A percentile compares a stretch with the other conserved stretches of the same genome.
These are phyloP conservation scores for Solanum raphanifolium DNA, from an alignment of 257 asterid species.

Conservation along the genomic window DNA sequence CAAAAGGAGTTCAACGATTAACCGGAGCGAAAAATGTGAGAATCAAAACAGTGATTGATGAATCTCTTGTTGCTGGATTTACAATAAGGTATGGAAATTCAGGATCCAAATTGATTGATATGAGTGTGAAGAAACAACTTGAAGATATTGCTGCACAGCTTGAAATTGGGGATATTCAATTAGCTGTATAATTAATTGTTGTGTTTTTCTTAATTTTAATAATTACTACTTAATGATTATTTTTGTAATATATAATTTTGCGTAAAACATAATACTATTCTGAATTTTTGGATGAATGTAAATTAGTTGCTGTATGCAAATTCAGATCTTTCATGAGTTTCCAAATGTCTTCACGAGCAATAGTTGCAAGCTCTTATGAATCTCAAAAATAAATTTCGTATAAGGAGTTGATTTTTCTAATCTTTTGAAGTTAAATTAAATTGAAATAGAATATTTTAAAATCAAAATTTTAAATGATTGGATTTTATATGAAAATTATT, in stretches of 20 bases:
- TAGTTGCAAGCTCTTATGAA: neutral
- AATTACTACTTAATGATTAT: neutral
- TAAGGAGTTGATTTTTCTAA: neutral
- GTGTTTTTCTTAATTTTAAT: neutral
- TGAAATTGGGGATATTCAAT: conserved; percentile 64
- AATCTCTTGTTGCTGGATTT: conserved; percentile 78
- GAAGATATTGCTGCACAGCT: conserved; percentile 67
- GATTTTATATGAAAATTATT: no score
- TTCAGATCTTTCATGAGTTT: neutral
- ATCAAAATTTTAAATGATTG: no score
- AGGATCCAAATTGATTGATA: conserved; percentile 72
- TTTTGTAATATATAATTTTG: neutral
- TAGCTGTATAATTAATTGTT: conserved; percentile 19
- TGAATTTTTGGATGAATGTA: neutral
- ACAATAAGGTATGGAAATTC: conserved; percentile 59
- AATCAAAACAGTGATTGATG: conserved; percentile 56
- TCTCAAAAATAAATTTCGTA: no score
- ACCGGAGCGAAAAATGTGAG: conserved; percentile 66
- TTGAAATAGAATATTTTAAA: no score
- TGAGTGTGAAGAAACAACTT: conserved; percentile 90
- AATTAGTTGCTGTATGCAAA: neutral
- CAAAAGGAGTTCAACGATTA: conserved; percentile 68
- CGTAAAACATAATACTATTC: neutral
- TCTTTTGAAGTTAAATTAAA: no score
- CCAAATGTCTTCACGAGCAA: no score